phyloP scores from a whole-genome alignment of 169 alveolate species.

The Plasmodium knowlesi region DNA sequence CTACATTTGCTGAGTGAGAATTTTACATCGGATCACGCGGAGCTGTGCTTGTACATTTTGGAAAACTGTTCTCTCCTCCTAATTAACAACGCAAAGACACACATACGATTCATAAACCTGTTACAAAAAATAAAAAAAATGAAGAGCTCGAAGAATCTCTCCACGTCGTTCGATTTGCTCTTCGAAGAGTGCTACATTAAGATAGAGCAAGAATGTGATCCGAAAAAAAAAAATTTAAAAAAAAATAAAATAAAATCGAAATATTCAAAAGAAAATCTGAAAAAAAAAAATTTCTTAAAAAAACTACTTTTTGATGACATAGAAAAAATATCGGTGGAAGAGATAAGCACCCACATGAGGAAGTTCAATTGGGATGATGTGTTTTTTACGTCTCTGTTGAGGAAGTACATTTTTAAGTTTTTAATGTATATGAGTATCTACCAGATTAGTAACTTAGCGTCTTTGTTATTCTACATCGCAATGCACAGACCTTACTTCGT shows the following conservation, averaged over 20 bases:
- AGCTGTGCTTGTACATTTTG: conserved; percentile 31
- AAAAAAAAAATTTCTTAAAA: conserved; percentile 58
- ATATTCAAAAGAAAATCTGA: conserved; percentile 6
- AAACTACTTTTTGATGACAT: conserved; percentile 35
- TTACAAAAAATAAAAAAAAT: conserved; percentile 56
- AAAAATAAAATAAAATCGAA: conserved; percentile 13
- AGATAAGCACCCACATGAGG: conserved; percentile 28
- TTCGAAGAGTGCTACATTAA: conserved; percentile 60
- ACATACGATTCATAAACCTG: conserved; percentile 52
- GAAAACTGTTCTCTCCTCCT: conserved; percentile 31
- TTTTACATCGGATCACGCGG: conserved; percentile 64
- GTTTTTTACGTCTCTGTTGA: background rate
- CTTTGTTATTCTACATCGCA: conserved; percentile 34
- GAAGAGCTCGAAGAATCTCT: conserved; percentile 30
- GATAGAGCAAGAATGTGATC: conserved; percentile 21
- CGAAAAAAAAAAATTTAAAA: background rate
- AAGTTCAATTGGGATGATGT: conserved; percentile 54
- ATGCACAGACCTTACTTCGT: conserved; percentile 52
- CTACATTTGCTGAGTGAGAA: conserved; percentile 36
- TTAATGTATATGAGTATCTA: conserved; percentile 48
- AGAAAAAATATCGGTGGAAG: background rate
- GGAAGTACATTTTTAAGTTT: conserved; percentile 48
- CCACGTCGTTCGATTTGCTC: conserved; percentile 14
- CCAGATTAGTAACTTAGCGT: conserved; percentile 48
- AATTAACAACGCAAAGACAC: conserved; percentile 49